Base-by-base conservation (phyloP, 805 yeast species). In the Sugiyamaella floridensis region DNA sequence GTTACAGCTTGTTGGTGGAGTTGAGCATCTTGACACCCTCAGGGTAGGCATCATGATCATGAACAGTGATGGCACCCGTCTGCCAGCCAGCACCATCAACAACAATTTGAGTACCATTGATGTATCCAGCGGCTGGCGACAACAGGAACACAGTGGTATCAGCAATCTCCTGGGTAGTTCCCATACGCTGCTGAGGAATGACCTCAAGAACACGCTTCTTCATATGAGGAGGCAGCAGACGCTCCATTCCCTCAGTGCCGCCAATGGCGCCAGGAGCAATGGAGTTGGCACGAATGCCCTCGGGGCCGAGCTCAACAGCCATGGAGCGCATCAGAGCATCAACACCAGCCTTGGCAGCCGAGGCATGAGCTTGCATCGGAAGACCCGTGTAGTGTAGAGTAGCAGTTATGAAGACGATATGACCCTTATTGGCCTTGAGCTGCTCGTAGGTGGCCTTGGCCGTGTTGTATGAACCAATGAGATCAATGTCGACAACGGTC, bases 31-130 rank as follows among this genome's bases (percentile, higher is more conserved):
- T 40, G 41, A 53, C 40, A 12, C 32, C 34, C 4, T 40, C 42
- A 3, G 57, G 57, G 37, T 54, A 54, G 10, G 45, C 18, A 10
- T 49, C 48, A 3, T 14, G 40, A 29, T 49, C 48, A 18, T 41
- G 37, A 15, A 22, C 32, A n/a, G 12, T 18, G n/a, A 34, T 5
- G 15, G 43, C 43, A 5, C 50, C 55, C 12, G 61, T 72, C 64
- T 88, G 96, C 96, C 97, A 89, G 53, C 79, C 75, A 1, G 84
- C 98, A 49, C 97, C 97, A 70, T 90, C 98, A 4, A 92, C 96
- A 15, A 88, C 85, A 40, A 80, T 76, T 14, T 83, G 73, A 4
- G 89, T 79, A 14, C 97, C 97, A 12, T 85, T 82, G 29, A 90
- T 76, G 66, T 82, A 90, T 4, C 72, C 60, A 6, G 90, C 89